Evolutionary conservation across 176 grass and related monocot genomes (phyloP).

Genomic region (Carex kokanica): DNA sequence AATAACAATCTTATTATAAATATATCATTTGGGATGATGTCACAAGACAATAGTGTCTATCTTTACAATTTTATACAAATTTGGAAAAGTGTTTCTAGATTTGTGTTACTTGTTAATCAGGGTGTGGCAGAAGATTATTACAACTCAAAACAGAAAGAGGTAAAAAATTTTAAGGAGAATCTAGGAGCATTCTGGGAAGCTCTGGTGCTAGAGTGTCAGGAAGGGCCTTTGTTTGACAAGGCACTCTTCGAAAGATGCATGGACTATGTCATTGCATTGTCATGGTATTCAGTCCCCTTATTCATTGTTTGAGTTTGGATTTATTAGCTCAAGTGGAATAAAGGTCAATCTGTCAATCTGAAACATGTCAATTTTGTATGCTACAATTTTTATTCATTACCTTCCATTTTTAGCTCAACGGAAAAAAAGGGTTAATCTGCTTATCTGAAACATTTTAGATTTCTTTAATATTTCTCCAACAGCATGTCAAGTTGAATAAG

Average conservation of each 20-base stretch:
- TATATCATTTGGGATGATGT: background rate
- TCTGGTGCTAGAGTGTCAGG: slow-evolving; percentile 87
- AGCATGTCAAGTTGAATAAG: background rate
- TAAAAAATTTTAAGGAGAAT: slow-evolving; percentile 93
- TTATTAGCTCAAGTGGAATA: slow-evolving; percentile 8
- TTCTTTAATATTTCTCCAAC: background rate
- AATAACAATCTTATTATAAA: background rate
- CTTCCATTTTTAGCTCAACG: background rate
- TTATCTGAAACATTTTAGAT: background rate
- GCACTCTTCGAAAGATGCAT: slow-evolving; percentile 69
- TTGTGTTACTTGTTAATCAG: slow-evolving; percentile 31
- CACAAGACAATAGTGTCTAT: background rate
- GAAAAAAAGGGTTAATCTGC: background rate
- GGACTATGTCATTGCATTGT: slow-evolving; percentile 78
- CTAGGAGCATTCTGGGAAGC: slow-evolving; percentile 80
- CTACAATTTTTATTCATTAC: background rate
- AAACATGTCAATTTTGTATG: background rate
- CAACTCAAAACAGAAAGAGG: slow-evolving; percentile 75
- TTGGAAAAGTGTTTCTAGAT: background rate
- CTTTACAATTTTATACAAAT: background rate
- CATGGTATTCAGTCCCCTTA: slow-evolving; percentile 59
- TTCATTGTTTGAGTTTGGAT: background rate
- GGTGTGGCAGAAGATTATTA: slow-evolving; percentile 88
- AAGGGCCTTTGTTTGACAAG: slow-evolving; percentile 85
- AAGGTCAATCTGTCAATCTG: background rate